A percentile compares a stretch with the other conserved stretches of the same genome.
These are phyloP conservation scores for Periglandula ipomoeae DNA, from an alignment of 2,329 filamentous ascomycete species.

Conservation along the genomic window DNA sequence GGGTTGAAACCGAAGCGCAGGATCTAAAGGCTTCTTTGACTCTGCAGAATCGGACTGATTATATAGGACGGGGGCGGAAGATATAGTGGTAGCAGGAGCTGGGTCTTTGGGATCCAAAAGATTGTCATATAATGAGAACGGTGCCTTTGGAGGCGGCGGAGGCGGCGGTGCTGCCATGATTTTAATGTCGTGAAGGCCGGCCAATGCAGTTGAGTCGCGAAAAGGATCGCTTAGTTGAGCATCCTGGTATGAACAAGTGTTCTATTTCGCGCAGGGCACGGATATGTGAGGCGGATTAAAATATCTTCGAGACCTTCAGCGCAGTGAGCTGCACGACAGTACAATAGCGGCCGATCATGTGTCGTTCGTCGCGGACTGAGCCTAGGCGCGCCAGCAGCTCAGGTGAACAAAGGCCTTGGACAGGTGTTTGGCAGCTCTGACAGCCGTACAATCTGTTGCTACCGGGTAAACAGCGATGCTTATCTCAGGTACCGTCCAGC, in stretches of 20 bases:
- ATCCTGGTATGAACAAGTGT: too few species aligned
- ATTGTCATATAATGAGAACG: constrained; percentile 75
- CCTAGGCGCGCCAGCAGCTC: too few species aligned
- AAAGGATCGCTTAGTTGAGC: not conserved
- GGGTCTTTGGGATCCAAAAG: constrained; percentile 55
- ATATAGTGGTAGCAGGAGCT: constrained; percentile 54
- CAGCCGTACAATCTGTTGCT: too few species aligned
- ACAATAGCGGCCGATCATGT: too few species aligned
- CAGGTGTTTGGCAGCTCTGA: too few species aligned
- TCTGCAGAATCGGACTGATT: constrained; percentile 42
- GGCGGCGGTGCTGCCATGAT: constrained; percentile 25
- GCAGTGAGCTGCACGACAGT: too few species aligned
- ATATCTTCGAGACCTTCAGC: too few species aligned
- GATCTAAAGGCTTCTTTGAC: constrained; percentile 50
- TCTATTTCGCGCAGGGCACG: too few species aligned
- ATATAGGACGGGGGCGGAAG: constrained; percentile 66
- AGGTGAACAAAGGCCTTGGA: too few species aligned
- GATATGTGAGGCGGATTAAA: too few species aligned
- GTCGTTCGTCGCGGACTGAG: too few species aligned
- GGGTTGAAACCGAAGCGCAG: constrained; percentile 75
- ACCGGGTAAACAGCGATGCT: not conserved
- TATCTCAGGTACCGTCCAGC: not conserved
- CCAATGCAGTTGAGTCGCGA: not conserved
- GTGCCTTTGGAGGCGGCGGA: constrained; percentile 33
- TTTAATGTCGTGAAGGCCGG: not conserved